Percentiles rank a stretch among this genome's conserved stretches.
Evolutionary conservation across 129 eudicot genomes (phyloP).

Genomic region (Lactuca sativa): DNA sequence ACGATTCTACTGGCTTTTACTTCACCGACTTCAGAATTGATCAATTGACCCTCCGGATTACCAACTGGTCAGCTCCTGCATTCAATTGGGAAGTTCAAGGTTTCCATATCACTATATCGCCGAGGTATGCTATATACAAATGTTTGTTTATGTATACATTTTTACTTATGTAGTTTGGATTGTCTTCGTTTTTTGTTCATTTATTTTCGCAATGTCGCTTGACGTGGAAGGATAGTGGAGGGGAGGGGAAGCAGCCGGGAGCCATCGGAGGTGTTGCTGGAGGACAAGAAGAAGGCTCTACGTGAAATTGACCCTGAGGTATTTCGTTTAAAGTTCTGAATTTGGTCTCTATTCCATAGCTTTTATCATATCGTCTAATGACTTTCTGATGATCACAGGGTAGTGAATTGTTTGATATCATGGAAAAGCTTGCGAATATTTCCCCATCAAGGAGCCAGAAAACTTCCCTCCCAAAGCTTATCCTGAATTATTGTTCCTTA

Average conservation of each 20-base stretch:
- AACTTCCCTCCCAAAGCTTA: conserved; percentile 42
- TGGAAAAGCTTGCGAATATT: conserved; percentile 55
- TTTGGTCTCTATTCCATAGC: not conserved
- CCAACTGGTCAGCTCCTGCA: conserved; percentile 65
- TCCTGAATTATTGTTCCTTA: conserved; percentile 62
- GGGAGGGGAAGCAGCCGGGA: conserved; percentile 33
- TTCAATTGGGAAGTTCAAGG: conserved; percentile 67
- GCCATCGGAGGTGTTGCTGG: conserved; percentile 40
- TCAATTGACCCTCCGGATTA: conserved; percentile 44
- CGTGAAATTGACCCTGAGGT: conserved; percentile 89
- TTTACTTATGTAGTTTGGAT: conserved; percentile 1
- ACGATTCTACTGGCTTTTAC: conserved; percentile 40
- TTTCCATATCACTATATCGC: conserved; percentile 48
- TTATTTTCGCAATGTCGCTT: conserved; percentile 27
- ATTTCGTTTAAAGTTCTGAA: conserved; percentile 8
- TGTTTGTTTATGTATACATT: conserved; percentile 12
- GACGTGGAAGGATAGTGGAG: conserved; percentile 46
- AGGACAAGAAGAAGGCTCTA: conserved; percentile 56
- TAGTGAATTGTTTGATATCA: conserved; percentile 59
- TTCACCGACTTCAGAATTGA: conserved; percentile 56
- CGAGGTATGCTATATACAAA: conserved; percentile 43
- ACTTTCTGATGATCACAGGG: conserved; percentile 62
- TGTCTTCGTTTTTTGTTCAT: conserved; percentile 4
- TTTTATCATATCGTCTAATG: conserved; percentile 20
- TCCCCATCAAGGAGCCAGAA: conserved; percentile 43